Evolutionary conservation across 306 rosid species (phyloP), one percentile per base, ranked within the genome.

Genomic region (Medicago ruthenica): DNA sequence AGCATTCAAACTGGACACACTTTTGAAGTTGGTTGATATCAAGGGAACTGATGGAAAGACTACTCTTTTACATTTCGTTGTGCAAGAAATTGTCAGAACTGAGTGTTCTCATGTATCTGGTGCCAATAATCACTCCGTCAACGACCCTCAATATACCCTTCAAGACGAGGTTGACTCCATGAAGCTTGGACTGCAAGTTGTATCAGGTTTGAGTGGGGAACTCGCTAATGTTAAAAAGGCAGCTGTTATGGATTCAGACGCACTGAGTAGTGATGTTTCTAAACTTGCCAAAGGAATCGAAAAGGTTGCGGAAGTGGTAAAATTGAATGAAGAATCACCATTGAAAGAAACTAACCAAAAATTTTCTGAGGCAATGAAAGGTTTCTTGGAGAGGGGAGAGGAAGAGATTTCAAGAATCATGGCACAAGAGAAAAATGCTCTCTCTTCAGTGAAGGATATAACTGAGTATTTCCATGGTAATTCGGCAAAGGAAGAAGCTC

Each of bases 1-100:
- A 9, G 98, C 97, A 16, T 91, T 91, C 81, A 91, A 91, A 84
- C 95, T 94, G 31, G 98, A 94, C 79, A 88, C 97, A 8, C 98
- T 94, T 71, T 81, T 94, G 61, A 94, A 87, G 90, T 91, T 94
- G 15, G 96, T 88, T 39, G 97, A 94, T 73, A 70, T 94, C 8
- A 94, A 89, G 78, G 98, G 97, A 24, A 74, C 93, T 0, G 97
- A 94, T 73, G 91, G 93, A 34, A 94, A 90, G 79, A 90, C 98
- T 11, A 90, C 90, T 64, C 91, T 94, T 22, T 78, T 91, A 87
- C 98, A 94, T 81, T 94, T 94, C 1, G 98, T 94, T 60, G 90
- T 91, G 39, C 97, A 88, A 76, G 98, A 94, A 82, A 91, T 94
- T 41, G 86, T 87, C 31, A 87, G 91, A 81, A 88, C 90, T 14